Base-by-base conservation (phyloP, 805 yeast species). In the Wickerhamomyces chaumierensis region DNA sequence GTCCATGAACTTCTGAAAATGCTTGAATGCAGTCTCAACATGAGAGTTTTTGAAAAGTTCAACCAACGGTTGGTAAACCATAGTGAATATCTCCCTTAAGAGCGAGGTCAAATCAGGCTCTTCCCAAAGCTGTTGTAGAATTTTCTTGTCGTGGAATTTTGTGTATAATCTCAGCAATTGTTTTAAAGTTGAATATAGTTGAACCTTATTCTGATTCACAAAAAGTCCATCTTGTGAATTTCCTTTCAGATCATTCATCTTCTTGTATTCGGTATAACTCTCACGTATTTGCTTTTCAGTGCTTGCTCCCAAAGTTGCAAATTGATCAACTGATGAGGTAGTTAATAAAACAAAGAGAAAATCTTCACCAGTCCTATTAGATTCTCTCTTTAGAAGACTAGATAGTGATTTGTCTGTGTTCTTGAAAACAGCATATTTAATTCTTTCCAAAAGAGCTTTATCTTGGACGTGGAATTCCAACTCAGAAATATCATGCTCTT, bases 41-140 rank as follows among this genome's bases (percentile, higher is more conserved):
- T 74, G 71, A 3, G 90, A 83, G 25, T 71, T 68, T 43, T 74
- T 73, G 62, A 83, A 80, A 1, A 84, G 66, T 21, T 68, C 68
- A 40, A 83, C 78, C 54, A 84, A 61, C 1, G 94, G 92, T 44
- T 78, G 80, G 53, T 81, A 83, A 44, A 83, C 76, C 45, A 82
- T 63, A 2, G 84, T 65, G 35, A 92, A 67, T 21, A 86, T 64
- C 36, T 83, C 84, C 46, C 81, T 81, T 41, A 88, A 63, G 33
- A 90, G 66, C 29, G 68, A 68, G n/a, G 87, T 78, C 35, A 94
- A 62, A 46, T 82, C 84, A 0, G 90, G 86, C 48, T 88, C 95
- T 35, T 75, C 76, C 94, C 95, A 85, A 33, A 88, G 55, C 51
- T 79, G 78, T 49, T 77, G 78, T 65, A 88, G 59, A 33, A 81